A percentile compares a stretch with the other conserved stretches of the same genome.
phyloP scores from a whole-genome alignment of 1,284 basidiomycete species.

The Ceratobasidium sp. region DNA sequence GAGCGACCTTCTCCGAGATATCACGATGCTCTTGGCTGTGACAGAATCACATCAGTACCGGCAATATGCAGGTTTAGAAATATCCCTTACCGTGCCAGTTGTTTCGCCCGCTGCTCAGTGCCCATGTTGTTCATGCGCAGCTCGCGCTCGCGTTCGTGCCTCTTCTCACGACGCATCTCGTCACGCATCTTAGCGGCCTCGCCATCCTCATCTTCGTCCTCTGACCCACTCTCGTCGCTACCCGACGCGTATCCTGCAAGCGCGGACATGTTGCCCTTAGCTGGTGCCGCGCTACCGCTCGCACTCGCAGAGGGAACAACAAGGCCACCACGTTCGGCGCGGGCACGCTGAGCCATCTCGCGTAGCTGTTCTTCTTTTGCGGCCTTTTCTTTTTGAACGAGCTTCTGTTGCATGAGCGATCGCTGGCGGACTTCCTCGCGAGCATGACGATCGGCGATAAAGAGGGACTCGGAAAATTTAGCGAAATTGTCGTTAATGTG shows the following conservation, averaged over 20 bases:
- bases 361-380: constrained; percentile 97
- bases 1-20: constrained; percentile 98
- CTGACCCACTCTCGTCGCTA: constrained; percentile 62
- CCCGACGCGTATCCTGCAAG: constrained; percentile 90
- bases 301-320: constrained; percentile 57
- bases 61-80: neutral
- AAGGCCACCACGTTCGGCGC: constrained; percentile 92
- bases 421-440: constrained; percentile 98
- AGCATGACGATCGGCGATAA: constrained; percentile 97
- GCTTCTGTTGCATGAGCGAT: constrained; percentile 96
- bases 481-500: constrained; percentile 99
- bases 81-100: constrained; percentile 77
- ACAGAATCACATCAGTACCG: neutral
- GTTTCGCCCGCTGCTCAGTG: constrained; percentile 94
- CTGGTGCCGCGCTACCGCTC: constrained; percentile 55
- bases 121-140: constrained; percentile 99
- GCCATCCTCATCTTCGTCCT: constrained; percentile 77
- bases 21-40: constrained; percentile 85
- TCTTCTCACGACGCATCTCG: constrained; percentile 91
- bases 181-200: constrained; percentile 90
- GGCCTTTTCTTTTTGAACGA: constrained; percentile 98
- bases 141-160: constrained; percentile 94
- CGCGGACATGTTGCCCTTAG: constrained; percentile 75
- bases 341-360: constrained; percentile 92
- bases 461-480: constrained; percentile 97